Conservation (phyloP, 2,329 filamentous ascomycete species). For the Cladorrhinum sp. region DNA sequence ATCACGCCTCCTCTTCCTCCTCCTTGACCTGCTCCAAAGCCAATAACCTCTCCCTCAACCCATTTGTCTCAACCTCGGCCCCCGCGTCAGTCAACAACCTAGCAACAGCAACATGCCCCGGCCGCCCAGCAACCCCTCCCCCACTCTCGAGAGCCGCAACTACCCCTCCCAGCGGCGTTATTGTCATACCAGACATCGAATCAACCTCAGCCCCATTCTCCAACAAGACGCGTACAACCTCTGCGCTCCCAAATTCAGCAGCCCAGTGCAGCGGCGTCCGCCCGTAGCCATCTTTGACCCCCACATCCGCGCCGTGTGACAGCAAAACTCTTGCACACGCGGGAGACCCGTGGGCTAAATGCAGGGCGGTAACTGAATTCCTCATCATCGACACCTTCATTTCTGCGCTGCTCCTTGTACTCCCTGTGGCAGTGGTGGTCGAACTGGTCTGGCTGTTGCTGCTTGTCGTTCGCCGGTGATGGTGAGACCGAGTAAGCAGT, state of each 20-base stretch:
- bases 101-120: slow-evolving; percentile 5
- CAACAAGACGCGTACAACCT: slow-evolving; percentile 15
- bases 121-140: not conserved
- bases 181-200: not conserved
- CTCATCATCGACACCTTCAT: not conserved
- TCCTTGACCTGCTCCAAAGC: slow-evolving; percentile 5
- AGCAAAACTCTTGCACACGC: slow-evolving; percentile 18
- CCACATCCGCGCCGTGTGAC: slow-evolving; percentile 13
- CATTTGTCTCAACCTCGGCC: not conserved
- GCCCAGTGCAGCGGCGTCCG: slow-evolving; percentile 23
- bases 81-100: too few species aligned
- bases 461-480: not conserved
- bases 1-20: not conserved
- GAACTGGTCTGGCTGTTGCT: not conserved
- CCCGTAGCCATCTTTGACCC: slow-evolving; percentile 14
- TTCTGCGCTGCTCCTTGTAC: not conserved
- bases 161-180: not conserved
- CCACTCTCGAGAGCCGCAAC: not conserved
- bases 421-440: not conserved
- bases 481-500: not conserved
- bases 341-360: slow-evolving; percentile 14
- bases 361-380: slow-evolving; percentile 19
- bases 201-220: slow-evolving; percentile 9
- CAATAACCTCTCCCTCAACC: slow-evolving; percentile 10
- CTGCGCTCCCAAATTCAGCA: slow-evolving; percentile 6